These are phyloP conservation scores for Cicer yamashitae DNA, from an alignment of 306 rosid species.

Conservation along the genomic window DNA sequence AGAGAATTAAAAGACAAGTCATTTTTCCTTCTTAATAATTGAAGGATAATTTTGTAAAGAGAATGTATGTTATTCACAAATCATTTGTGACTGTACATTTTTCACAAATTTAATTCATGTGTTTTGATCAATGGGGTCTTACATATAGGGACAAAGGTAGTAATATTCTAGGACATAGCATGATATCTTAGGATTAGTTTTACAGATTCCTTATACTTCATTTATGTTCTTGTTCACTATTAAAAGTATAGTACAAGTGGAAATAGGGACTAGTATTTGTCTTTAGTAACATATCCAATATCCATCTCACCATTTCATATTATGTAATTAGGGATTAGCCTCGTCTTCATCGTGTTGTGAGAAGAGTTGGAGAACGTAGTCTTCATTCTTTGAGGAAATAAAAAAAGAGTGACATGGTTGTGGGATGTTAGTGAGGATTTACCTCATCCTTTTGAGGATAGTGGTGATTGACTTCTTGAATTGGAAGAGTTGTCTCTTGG, in stretches of 20 bases:
- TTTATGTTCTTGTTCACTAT: not conserved
- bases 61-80: no score
- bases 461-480: not conserved
- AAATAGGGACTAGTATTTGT: not conserved
- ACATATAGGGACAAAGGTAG: no score
- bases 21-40: no score
- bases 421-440: not conserved
- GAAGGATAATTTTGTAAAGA: no score
- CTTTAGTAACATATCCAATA: not conserved
- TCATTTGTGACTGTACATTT: no score
- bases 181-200: conserved; percentile 10
- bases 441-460: not conserved
- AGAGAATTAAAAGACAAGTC: no score
- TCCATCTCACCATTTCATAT: not conserved
- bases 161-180: not conserved
- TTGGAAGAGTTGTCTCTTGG: not conserved
- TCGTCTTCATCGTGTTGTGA: not conserved
- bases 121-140: no score
- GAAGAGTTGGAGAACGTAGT: not conserved
- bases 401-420: not conserved
- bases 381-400: not conserved
- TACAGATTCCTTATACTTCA: conserved; percentile 1
- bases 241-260: not conserved
- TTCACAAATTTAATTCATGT: no score
- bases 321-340: not conserved